Percentiles rank a stretch among this genome's conserved stretches.
Evolutionary conservation across 2,329 filamentous ascomycete species (phyloP).

Genomic region (Ophiostoma novo-ulmi): DNA sequence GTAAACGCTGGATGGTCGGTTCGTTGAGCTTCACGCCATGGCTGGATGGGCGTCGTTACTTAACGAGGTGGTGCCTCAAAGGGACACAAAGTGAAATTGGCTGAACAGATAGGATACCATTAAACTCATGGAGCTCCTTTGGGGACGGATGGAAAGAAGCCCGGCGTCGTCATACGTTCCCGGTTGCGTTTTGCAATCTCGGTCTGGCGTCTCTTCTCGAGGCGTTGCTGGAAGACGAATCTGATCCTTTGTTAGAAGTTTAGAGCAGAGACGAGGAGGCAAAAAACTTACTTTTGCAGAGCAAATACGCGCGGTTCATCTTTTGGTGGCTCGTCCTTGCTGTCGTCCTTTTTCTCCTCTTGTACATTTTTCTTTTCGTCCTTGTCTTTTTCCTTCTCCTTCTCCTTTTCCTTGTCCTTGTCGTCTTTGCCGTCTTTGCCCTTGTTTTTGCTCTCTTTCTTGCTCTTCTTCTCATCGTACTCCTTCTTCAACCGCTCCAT

Average conservation of each 20-base stretch:
- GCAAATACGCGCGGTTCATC: slow-evolving; percentile 76
- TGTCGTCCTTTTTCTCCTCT: slow-evolving; percentile 11
- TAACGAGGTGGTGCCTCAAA: no score
- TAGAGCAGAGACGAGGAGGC: no score
- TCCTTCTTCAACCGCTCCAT: slow-evolving; percentile 65
- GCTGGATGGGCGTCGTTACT: no score
- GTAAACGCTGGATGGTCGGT: no score
- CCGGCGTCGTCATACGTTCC: slow-evolving; percentile 72
- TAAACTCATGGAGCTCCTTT: slow-evolving; percentile 45
- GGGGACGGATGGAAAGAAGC: slow-evolving; percentile 80
- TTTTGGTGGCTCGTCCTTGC: slow-evolving; percentile 36
- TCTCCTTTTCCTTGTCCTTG: slow-evolving; percentile 31
- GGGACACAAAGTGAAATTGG: no score
- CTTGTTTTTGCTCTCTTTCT: slow-evolving; percentile 62
- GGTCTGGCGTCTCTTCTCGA: slow-evolving; percentile 72
- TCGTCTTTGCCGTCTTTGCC: slow-evolving; percentile 42
- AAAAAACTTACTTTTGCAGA: slow-evolving; percentile 62
- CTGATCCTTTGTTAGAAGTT: slow-evolving; percentile 40
- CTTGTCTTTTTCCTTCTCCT: slow-evolving; percentile 34
- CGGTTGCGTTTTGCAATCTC: slow-evolving; percentile 75
- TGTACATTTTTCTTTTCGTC: slow-evolving; percentile 35
- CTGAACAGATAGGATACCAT: no score
- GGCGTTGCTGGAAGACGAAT: slow-evolving; percentile 77
- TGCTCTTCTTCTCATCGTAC: slow-evolving; percentile 66
- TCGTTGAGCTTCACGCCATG: no score